Conservation (phyloP, 2,329 filamentous ascomycete genomes). For the Bisporella sp. region DNA sequence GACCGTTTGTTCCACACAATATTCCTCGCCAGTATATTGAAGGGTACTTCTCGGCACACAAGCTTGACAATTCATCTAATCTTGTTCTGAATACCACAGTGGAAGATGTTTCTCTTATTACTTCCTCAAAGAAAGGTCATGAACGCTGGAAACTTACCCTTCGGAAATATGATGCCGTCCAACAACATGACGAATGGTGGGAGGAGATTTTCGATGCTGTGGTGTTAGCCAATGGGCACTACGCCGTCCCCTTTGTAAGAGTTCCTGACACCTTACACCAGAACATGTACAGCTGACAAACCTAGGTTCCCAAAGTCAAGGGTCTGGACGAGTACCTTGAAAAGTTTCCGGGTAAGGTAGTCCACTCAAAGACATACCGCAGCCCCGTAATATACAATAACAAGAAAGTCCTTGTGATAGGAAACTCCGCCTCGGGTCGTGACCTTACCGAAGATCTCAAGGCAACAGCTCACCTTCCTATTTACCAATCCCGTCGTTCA, state of each 20-base stretch:
- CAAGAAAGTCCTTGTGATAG: constrained; percentile 74
- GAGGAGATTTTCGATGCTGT: constrained; percentile 58
- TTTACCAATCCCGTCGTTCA: constrained; percentile 46
- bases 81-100: constrained; percentile 45
- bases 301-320: constrained; percentile 46
- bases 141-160: constrained; percentile 41
- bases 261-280: not conserved
- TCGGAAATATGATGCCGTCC: constrained; percentile 36
- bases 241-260: constrained; percentile 50
- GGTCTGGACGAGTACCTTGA: constrained; percentile 52
- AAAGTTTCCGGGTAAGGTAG: constrained; percentile 50
- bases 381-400: constrained; percentile 50
- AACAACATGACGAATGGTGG: constrained; percentile 45
- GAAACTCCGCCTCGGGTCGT: constrained; percentile 76
- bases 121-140: not conserved
- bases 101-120: constrained; percentile 37
- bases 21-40: constrained; percentile 49
- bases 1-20: constrained; percentile 48
- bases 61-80: constrained; percentile 32
- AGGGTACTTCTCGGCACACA: constrained; percentile 45
- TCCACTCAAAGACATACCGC: constrained; percentile 75
- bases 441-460: constrained; percentile 66
- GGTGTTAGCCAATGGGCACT: constrained; percentile 69
- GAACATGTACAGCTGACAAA: constrained; percentile 7
- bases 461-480: constrained; percentile 31